Evolutionary conservation across 1,139 yeast genomes (phyloP), one percentile per base, ranked within the genome.

Genomic region (Suhomyces panamericanus): DNA sequence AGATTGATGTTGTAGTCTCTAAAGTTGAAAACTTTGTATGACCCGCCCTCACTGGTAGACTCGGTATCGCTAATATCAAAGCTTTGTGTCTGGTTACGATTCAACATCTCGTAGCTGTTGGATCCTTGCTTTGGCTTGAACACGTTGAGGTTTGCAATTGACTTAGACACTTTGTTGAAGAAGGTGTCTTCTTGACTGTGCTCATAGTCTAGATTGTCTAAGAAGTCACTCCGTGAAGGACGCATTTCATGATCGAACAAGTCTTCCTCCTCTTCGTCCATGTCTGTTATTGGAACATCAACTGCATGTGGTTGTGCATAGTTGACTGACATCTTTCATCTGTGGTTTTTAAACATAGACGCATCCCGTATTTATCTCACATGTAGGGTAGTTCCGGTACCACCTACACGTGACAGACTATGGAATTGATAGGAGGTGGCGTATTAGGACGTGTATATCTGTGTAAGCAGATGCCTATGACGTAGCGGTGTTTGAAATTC

Each of bases 251-350:
- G 63, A 12, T 53, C 48, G 49, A 63, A 63, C 6, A 69, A 51
- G 43, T 79, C 82, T 44, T 80, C 83, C 9, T 75, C 81, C 1
- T 62, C 64, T 7, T 72, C 82, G 53, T 82, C 87, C 46, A 82
- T 64, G 52, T 81, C 75, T 1, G 83, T 77, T 12, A 82, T 71
- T 0, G 87, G 87, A 2, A 79, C 63, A 52, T 82, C 87, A 8
- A 73, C 80, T 1, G 63, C 63, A 52, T 76, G 79, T 1, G 64
- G 60, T 6, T 51, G 28, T 27, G 47, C 42, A 42, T 49, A 49
- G 38, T 53, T 52, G 16, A 49, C 47, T 24, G 54, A 49, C 58
- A 55, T 53, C 15, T 27, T 33, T 27, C 29, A 15, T n/a, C 29
- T 10, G 29, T 6, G n/a, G 12, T 20, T 2, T 20, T 20, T 20